Conservation (phyloP, 1,139 yeast genomes). For the Pichia sp. region DNA sequence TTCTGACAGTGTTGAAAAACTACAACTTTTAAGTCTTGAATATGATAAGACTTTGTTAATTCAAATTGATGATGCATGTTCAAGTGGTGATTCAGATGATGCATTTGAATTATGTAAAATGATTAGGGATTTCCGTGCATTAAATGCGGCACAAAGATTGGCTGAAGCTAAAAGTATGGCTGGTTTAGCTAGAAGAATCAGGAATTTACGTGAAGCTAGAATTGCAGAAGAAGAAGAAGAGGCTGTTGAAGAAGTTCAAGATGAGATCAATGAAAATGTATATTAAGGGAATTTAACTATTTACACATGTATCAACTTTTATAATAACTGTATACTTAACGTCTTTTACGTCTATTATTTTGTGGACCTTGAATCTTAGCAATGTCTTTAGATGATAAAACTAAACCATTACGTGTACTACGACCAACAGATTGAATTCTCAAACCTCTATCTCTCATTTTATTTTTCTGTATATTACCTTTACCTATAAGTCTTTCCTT, state of each 20-base stretch:
- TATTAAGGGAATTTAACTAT: background rate
- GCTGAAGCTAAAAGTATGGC: constrained; percentile 72
- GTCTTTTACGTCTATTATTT: constrained; percentile 3
- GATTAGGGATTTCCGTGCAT: constrained; percentile 69
- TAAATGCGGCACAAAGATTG: constrained; percentile 77
- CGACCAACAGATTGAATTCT: constrained; percentile 68
- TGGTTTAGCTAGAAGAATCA: constrained; percentile 61
- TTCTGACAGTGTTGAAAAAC: constrained; percentile 37
- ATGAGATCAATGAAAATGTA: background rate
- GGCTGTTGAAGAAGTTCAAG: constrained; percentile 1
- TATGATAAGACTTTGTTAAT: constrained; percentile 73
- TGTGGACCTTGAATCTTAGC: constrained; percentile 34
- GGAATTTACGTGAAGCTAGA: constrained; percentile 55
- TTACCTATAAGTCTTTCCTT: constrained; percentile 55
- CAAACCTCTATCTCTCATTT: constrained; percentile 67
- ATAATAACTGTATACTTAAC: background rate
- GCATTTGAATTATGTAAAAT: constrained; percentile 67
- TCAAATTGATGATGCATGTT: constrained; percentile 72
- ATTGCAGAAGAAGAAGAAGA: constrained; percentile 32
- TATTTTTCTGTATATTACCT: constrained; percentile 30
- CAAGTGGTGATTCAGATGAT: constrained; percentile 55
- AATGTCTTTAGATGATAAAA: constrained; percentile 67
- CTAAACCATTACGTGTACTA: constrained; percentile 74
- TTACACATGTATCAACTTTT: background rate
- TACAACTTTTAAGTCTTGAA: constrained; percentile 43